Evolutionary conservation across 2,329 filamentous ascomycete genomes (phyloP).

Genomic region (Xylariaceae sp.): DNA sequence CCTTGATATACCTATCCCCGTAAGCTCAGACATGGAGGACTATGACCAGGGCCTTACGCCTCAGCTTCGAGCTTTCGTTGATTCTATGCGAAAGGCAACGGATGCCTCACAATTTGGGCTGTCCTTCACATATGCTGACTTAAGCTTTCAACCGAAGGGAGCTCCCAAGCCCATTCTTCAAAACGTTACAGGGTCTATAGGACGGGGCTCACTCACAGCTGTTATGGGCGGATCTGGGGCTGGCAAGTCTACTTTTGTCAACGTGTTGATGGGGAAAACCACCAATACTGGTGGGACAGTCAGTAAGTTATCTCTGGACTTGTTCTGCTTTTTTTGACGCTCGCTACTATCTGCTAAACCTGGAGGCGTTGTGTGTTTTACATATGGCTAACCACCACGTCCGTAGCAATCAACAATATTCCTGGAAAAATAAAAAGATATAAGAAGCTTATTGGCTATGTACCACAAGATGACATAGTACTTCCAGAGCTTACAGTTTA

Average conservation of each 20-base stretch:
- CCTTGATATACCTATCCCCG: slow-evolving; percentile 40
- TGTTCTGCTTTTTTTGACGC: too few species aligned
- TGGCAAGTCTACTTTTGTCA: slow-evolving; percentile 65
- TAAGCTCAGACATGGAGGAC: slow-evolving; percentile 33
- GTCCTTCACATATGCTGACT: slow-evolving; percentile 57
- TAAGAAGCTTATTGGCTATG: slow-evolving; percentile 66
- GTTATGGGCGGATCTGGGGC: slow-evolving; percentile 67
- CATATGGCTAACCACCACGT: too few species aligned
- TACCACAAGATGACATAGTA: slow-evolving; percentile 67
- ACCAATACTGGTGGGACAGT: slow-evolving; percentile 56
- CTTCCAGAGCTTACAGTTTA: slow-evolving; percentile 64
- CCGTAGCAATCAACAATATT: slow-evolving; percentile 57
- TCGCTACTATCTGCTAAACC: not conserved
- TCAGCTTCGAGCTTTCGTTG: slow-evolving; percentile 56
- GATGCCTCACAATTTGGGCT: slow-evolving; percentile 58
- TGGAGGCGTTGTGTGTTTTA: too few species aligned
- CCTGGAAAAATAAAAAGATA: slow-evolving; percentile 55
- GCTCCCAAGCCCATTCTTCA: slow-evolving; percentile 54
- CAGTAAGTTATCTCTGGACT: slow-evolving; percentile 1
- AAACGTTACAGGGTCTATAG: slow-evolving; percentile 60
- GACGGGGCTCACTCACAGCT: slow-evolving; percentile 59
- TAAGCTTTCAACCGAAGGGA: slow-evolving; percentile 55
- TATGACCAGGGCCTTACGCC: slow-evolving; percentile 43
- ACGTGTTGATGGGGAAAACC: slow-evolving; percentile 65
- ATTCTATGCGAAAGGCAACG: slow-evolving; percentile 58